Percentiles rank a stretch among this genome's conserved stretches.
Evolutionary conservation across 495 filamentous ascomycete species (phyloP).

Genomic region (Neurospora sp.): DNA sequence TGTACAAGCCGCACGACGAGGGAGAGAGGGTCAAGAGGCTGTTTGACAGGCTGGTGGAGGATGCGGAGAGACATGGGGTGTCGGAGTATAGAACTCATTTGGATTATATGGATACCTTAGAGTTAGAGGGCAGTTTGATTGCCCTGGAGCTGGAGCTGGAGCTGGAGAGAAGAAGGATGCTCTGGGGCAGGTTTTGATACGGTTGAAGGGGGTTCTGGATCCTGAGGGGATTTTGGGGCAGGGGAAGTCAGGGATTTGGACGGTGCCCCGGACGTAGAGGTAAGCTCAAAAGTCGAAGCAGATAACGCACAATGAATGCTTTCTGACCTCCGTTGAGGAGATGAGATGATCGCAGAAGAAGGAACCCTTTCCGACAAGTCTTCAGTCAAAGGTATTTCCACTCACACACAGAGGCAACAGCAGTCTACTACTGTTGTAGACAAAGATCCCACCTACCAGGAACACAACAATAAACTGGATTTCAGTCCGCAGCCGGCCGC

Average conservation of each 20-base stretch:
- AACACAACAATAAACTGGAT: neutral
- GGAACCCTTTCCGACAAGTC: neutral
- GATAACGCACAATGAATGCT: neutral
- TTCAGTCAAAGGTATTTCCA: neutral
- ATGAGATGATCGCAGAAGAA: neutral
- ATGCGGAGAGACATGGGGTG: conserved; percentile 19
- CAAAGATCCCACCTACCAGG: neutral
- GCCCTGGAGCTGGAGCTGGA: conserved; percentile 10
- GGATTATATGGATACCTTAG: conserved; percentile 19
- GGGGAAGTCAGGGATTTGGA: conserved; percentile 18
- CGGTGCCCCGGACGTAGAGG: neutral
- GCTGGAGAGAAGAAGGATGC: conserved; percentile 20
- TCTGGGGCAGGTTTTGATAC: conserved; percentile 21
- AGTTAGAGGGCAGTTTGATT: neutral
- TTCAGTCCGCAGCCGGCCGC: neutral
- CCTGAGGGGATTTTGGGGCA: conserved; percentile 17
- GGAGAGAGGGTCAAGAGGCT: conserved; percentile 18
- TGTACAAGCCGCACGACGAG: conserved; percentile 22
- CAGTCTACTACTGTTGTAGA: neutral
- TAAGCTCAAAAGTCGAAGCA: neutral
- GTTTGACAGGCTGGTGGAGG: conserved; percentile 15
- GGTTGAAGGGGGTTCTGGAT: conserved; percentile 13
- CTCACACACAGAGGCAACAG: neutral
- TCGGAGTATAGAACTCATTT: conserved; percentile 25
- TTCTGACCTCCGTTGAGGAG: neutral